These are phyloP conservation scores for Hamigera avellanea DNA, from an alignment of 495 filamentous ascomycete genomes.

Conservation along the genomic window DNA sequence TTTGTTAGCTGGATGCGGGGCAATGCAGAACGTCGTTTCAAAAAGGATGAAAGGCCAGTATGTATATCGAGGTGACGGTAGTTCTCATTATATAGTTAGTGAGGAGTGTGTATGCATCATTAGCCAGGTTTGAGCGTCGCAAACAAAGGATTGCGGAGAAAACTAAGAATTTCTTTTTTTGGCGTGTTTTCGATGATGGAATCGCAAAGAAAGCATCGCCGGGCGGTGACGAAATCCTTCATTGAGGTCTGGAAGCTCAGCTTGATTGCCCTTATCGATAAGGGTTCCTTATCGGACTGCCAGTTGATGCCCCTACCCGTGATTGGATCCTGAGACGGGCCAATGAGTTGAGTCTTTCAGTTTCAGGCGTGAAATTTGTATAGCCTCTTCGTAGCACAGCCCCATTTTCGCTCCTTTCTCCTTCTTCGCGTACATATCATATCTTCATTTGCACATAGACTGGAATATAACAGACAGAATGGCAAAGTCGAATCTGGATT, in stretches of 20 bases:
- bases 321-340: too few species aligned
- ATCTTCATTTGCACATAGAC: background rate
- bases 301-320: too few species aligned
- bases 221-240: slow-evolving; percentile 13
- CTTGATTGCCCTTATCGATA: slow-evolving; percentile 14
- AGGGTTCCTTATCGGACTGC: too few species aligned
- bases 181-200: slow-evolving; percentile 12
- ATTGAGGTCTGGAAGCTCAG: background rate
- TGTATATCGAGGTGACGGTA: too few species aligned
- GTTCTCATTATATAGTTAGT: too few species aligned
- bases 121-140: too few species aligned
- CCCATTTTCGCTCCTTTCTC: background rate
- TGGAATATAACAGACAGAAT: slow-evolving; percentile 8
- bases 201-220: slow-evolving; percentile 9
- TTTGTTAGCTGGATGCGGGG: background rate
- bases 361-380: too few species aligned
- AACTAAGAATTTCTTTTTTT: background rate
- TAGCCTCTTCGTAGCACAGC: background rate
- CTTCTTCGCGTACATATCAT: background rate
- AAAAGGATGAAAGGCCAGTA: too few species aligned
- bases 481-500: slow-evolving; percentile 41
- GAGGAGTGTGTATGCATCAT: too few species aligned
- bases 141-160: too few species aligned
- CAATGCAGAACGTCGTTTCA: too few species aligned
- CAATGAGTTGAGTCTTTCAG: too few species aligned